Evolutionary conservation across 179 eudicot genomes (phyloP), one percentile per base, ranked within the genome.

Genomic region (Camellia oleifera): DNA sequence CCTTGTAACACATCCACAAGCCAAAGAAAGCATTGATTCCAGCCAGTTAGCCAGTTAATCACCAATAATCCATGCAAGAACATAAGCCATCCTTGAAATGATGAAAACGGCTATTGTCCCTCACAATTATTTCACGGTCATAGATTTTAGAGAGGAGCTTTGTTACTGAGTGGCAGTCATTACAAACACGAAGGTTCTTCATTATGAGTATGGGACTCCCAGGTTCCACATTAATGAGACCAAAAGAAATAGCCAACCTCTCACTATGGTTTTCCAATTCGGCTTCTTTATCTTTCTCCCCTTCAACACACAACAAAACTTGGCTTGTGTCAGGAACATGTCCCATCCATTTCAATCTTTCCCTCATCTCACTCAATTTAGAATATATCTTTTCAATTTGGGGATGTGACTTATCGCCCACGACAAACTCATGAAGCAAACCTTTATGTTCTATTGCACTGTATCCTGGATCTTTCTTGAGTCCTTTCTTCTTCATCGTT

Each of bases 1-100:
- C 17, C 61, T 57, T 9, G 11, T 3, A 57, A 57, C 11, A 57
- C 1, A 48, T 57, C 17, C 61, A 57, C 13, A 57, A 6, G 17
- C 61, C 61, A 3, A 14, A 9, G 3, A 57, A 57, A 57, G 15
- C 13, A 57, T 57, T 57, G 61, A 57, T 9, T 6, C 61, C 61
- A 13, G 23, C 67, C 67, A 20, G 26, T 17, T 4, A 57, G 23
- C 67, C 67, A 20, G 26, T 17, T 0, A 57, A 60, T 81, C 77
- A 88, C 93, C 91, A 88, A 68, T 84, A 85, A 78, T 90, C 91
- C 44, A 79, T 84, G 84, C 90, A 90, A 74, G 91, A 89, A 82
- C 92, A 89, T 11, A 79, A 81, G 53, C 90, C 90, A 17, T 85
- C 74, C 74, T 76, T 82, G 78, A 88, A 88, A 85, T 80, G 88